Percentiles rank a stretch among this genome's conserved stretches.
phyloP scores from a whole-genome alignment of 23 red algal genomes.

The Gracilaria gracilis region DNA sequence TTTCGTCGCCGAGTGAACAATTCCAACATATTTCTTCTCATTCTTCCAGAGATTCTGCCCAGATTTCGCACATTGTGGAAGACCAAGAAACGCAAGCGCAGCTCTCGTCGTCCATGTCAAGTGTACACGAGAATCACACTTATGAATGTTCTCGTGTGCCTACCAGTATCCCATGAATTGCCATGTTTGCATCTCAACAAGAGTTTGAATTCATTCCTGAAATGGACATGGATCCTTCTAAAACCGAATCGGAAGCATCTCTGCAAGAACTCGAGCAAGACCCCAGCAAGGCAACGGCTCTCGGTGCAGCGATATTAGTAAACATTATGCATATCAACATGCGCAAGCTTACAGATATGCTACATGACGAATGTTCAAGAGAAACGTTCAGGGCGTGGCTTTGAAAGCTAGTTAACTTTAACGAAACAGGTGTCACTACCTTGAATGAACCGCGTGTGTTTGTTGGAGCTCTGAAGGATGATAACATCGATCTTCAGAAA shows the following conservation, averaged over 20 bases:
- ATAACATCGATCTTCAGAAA: no score
- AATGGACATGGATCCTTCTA: not conserved
- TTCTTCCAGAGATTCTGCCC: constrained; percentile 1
- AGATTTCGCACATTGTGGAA: not conserved
- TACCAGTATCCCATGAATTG: constrained; percentile 12
- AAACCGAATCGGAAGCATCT: constrained; percentile 15
- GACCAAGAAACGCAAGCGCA: not conserved
- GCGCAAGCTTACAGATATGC: constrained; percentile 75
- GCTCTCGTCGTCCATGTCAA: constrained; percentile 21
- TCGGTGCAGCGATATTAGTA: no score
- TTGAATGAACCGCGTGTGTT: no score
- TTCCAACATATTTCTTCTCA: constrained; percentile 9
- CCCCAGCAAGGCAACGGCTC: no score
- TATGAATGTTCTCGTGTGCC: not conserved
- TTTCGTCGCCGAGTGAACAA: no score
- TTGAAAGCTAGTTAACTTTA: no score
- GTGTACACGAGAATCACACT: constrained; percentile 17
- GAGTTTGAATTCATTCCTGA: constrained; percentile 47
- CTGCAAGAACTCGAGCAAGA: no score
- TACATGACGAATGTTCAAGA: constrained; percentile 75
- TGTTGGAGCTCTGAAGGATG: no score
- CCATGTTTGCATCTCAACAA: constrained; percentile 81
- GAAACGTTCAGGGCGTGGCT: constrained; percentile 92
- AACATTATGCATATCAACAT: no score
- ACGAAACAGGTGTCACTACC: no score